Conservation (phyloP, 345 rosid genomes). For the Angophora floribunda region DNA sequence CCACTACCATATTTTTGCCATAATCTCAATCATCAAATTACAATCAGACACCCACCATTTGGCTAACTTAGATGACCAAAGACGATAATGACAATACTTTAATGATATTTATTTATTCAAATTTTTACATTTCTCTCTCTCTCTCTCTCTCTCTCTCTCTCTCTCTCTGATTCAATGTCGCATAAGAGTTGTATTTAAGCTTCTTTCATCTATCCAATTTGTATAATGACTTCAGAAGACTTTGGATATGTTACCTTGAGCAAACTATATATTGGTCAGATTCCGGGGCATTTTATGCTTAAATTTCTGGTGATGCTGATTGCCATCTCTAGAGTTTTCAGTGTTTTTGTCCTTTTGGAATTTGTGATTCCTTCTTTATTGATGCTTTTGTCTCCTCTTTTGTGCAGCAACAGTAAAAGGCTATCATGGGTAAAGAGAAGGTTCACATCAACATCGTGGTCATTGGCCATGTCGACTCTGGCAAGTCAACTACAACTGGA, state of each 20-base stretch:
- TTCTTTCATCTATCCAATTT: not conserved
- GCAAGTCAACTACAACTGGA: slow-evolving; percentile 76
- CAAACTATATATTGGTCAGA: not conserved
- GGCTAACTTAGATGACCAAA: too few relatives aligned
- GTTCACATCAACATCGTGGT: slow-evolving; percentile 62
- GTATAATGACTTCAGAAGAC: not conserved
- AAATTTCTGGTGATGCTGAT: not conserved
- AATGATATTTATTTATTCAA: too few relatives aligned
- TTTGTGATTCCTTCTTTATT: not conserved
- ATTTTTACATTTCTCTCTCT: too few relatives aligned
- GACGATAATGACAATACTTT: too few relatives aligned
- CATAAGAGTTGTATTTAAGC: not conserved
- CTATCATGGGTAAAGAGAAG: slow-evolving; percentile 65
- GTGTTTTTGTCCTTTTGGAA: not conserved
- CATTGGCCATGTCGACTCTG: slow-evolving; percentile 76
- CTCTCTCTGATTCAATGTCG: not conserved
- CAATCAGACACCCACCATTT: too few relatives aligned
- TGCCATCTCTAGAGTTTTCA: not conserved
- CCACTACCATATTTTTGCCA: too few relatives aligned
- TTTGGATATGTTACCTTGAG: not conserved
- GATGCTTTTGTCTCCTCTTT: not conserved
- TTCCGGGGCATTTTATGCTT: not conserved
- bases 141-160: too few relatives aligned
- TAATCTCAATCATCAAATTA: too few relatives aligned
- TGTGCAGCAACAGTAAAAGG: not conserved